Percentiles rank a stretch among this genome's conserved stretches.
phyloP scores from a whole-genome alignment of 2,329 filamentous ascomycete species.

The Ophidiomyces ophidiicola region DNA sequence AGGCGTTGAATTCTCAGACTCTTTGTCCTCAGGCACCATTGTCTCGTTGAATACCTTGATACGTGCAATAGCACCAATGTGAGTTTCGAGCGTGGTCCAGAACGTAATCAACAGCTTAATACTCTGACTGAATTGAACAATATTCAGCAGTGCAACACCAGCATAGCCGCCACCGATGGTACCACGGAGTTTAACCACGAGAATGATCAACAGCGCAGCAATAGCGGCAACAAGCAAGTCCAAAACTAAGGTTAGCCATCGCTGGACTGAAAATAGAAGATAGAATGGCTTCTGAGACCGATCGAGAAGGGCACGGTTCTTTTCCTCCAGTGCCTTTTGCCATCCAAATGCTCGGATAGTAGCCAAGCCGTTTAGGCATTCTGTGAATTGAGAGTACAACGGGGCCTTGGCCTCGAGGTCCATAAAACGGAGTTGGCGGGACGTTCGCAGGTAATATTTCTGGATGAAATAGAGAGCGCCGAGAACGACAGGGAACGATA shows the following conservation, averaged over 20 bases:
- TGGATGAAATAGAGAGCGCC: conserved; percentile 33
- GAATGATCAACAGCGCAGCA: conserved; percentile 38
- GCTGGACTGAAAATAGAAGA: conserved; percentile 44
- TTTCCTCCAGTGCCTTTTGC: conserved; percentile 34
- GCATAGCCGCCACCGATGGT: conserved; percentile 39
- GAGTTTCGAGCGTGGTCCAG: conserved; percentile 46
- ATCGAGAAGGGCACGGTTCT: conserved; percentile 41
- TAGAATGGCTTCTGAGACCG: conserved; percentile 47
- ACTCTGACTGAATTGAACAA: conserved; percentile 42
- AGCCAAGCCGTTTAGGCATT: conserved; percentile 43
- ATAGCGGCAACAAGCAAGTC: conserved; percentile 40
- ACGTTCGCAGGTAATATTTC: conserved; percentile 48
- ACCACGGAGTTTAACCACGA: conserved; percentile 37
- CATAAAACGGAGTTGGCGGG: conserved; percentile 47
- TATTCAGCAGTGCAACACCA: conserved; percentile 43
- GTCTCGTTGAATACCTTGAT: conserved; percentile 39
- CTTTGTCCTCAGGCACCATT: conserved; percentile 29
- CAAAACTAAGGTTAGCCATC: conserved; percentile 42
- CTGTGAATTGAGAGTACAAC: conserved; percentile 46
- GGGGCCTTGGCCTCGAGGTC: conserved; percentile 52
- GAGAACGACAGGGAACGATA: conserved; percentile 30
- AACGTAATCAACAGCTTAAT: conserved; percentile 38
- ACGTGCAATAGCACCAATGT: conserved; percentile 43
- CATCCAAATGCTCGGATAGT: conserved; percentile 49
- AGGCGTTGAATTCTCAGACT: conserved; percentile 25